phyloP scores from a whole-genome alignment of 495 filamentous ascomycete species.

The Trichocladium antarcticum region DNA sequence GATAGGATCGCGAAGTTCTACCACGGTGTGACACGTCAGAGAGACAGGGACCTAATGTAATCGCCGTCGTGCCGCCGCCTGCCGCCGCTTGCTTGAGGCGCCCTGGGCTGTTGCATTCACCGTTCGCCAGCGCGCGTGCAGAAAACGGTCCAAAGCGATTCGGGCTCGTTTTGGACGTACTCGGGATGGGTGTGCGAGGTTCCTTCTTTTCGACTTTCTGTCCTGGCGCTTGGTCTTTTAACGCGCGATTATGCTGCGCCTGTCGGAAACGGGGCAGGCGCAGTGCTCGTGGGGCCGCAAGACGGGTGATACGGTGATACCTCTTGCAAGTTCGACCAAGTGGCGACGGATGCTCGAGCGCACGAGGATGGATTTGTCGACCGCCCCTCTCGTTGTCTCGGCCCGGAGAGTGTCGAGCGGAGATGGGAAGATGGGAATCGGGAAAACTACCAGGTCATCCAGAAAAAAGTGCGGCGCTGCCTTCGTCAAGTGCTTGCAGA shows the following conservation, averaged over 20 bases:
- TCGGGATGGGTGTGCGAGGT: too few relatives aligned
- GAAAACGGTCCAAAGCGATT: background rate
- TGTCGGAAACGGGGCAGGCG: conserved; percentile 19
- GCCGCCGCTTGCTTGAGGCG: conserved; percentile 1
- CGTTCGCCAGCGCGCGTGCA: background rate
- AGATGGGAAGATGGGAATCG: background rate
- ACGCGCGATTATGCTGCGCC: conserved; percentile 41
- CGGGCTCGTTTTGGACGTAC: too few relatives aligned
- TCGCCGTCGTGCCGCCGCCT: background rate
- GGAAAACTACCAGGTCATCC: background rate
- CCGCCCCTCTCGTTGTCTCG: background rate
- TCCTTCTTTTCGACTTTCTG: conserved; percentile 2
- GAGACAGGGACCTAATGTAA: conserved; percentile 5
- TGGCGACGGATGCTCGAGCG: background rate
- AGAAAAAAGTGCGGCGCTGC: too few relatives aligned
- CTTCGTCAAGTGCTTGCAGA: conserved; percentile 1
- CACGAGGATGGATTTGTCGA: background rate
- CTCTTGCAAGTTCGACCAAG: background rate
- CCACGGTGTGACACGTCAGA: conserved; percentile 27
- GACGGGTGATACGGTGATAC: background rate
- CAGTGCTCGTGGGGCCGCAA: background rate
- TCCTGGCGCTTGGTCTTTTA: conserved; percentile 24
- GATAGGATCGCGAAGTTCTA: background rate
- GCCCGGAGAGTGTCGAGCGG: background rate
- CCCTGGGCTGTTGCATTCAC: conserved; percentile 15